Percentiles rank a stretch among this genome's conserved stretches.
Evolutionary conservation across 2,329 filamentous ascomycete genomes (phyloP).

Genomic region (Pseudonectria buxi): DNA sequence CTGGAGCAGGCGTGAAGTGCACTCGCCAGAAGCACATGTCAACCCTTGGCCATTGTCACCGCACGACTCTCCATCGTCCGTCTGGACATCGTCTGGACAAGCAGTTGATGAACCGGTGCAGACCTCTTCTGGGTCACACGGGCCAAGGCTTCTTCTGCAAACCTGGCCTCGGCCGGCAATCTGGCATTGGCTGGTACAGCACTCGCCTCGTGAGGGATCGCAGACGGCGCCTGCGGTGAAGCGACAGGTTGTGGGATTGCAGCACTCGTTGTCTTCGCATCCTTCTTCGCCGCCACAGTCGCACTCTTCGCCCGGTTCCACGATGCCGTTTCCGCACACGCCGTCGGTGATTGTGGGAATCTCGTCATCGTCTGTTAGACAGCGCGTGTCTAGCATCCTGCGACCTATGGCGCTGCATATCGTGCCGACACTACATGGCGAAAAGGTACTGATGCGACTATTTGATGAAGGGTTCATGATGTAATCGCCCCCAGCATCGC

Average conservation of each 20-base stretch:
- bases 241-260: conserved; percentile 70
- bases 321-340: conserved; percentile 85
- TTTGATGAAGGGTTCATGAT: conserved; percentile 86
- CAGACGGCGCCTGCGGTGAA: conserved; percentile 67
- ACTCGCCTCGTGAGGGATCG: conserved; percentile 57
- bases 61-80: conserved; percentile 60
- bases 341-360: conserved; percentile 67
- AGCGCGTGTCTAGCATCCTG: conserved; percentile 63
- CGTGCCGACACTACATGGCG: conserved; percentile 74
- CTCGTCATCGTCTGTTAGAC: conserved; percentile 68
- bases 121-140: conserved; percentile 71
- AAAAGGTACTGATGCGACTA: conserved; percentile 63
- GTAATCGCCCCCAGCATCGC: conserved; percentile 64
- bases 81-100: conserved; percentile 62
- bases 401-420: conserved; percentile 73
- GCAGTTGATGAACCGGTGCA: conserved; percentile 61
- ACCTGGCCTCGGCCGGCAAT: conserved; percentile 57
- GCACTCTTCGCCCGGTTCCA: conserved; percentile 80
- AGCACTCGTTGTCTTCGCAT: conserved; percentile 66
- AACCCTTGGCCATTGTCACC: conserved; percentile 53
- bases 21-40: conserved; percentile 75
- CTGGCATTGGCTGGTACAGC: conserved; percentile 57
- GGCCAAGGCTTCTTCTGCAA: conserved; percentile 65
- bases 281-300: conserved; percentile 69
- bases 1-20: conserved; percentile 75